These are phyloP conservation scores for Syzygium syzygioides DNA, from an alignment of 441 rosid genomes.

Conservation along the genomic window DNA sequence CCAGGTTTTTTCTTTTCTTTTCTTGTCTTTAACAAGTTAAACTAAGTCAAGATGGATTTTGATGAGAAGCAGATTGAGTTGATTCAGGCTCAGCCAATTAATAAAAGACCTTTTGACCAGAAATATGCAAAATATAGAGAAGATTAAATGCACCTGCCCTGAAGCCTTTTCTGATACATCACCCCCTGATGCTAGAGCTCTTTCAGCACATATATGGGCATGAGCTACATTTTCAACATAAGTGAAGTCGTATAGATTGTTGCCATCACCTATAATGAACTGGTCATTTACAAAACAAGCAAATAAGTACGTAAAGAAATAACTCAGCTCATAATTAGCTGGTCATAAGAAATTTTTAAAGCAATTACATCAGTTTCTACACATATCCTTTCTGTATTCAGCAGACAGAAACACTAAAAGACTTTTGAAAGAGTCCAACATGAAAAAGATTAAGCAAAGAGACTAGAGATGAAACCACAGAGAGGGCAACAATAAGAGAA, in stretches of 20 bases:
- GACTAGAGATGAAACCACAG: neutral
- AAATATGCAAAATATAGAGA: neutral
- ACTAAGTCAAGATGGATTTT: neutral
- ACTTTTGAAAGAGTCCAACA: neutral
- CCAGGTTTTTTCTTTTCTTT: neutral
- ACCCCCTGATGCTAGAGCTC: constrained; percentile 79
- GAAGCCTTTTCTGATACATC: constrained; percentile 71
- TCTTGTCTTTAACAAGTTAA: neutral
- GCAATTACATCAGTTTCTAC: neutral
- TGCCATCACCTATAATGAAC: constrained; percentile 94
- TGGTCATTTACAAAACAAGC: constrained; percentile 19
- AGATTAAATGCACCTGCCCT: constrained; percentile 61
- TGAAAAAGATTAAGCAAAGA: neutral
- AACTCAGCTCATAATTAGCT: neutral
- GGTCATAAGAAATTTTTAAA: neutral
- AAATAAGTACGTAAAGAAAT: neutral
- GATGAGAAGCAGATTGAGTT: neutral
- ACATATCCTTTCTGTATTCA: neutral
- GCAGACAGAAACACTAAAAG: neutral
- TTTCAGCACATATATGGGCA: constrained; percentile 90
- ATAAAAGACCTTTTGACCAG: neutral
- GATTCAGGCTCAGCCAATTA: neutral
- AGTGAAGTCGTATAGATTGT: constrained; percentile 75
- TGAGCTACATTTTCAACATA: constrained; percentile 93
- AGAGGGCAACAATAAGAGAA: neutral